phyloP scores from a whole-genome alignment of 805 yeast species.

The Pichia heedii region DNA sequence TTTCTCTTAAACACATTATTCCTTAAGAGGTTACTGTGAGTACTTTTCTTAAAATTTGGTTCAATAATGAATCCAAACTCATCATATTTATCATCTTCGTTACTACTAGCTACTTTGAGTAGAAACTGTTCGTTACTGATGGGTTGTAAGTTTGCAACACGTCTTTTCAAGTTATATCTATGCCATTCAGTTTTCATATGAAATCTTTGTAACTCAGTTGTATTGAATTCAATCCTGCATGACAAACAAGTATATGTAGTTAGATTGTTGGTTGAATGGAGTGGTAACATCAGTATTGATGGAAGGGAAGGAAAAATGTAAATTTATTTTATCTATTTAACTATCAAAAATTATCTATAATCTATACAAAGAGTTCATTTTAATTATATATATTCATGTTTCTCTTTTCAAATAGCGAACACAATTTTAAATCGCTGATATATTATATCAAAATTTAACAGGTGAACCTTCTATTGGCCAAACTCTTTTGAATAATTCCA shows the following conservation, averaged over 20 bases:
- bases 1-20: too few species aligned
- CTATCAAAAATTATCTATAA: too few species aligned
- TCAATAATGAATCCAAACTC: constrained; percentile 43
- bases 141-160: constrained; percentile 78
- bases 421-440: too few species aligned
- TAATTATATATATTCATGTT: too few species aligned
- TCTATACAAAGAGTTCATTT: too few species aligned
- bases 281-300: constrained; percentile 2
- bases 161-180: constrained; percentile 85
- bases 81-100: constrained; percentile 28
- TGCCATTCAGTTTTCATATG: constrained; percentile 99
- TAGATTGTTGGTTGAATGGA: constrained; percentile 8
- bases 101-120: constrained; percentile 20
- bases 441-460: constrained; percentile 3
- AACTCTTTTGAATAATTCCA: constrained; percentile 87
- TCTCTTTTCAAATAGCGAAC: too few species aligned
- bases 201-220: constrained; percentile 76
- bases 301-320: too few species aligned
- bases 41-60: neutral
- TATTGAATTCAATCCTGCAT: constrained; percentile 71
- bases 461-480: constrained; percentile 56
- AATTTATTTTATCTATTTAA: too few species aligned
- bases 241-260: constrained; percentile 66
- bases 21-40: too few species aligned
- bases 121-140: constrained; percentile 31